phyloP scores from a whole-genome alignment of 805 yeast species.

The Nakazawaea ishiwadae region DNA sequence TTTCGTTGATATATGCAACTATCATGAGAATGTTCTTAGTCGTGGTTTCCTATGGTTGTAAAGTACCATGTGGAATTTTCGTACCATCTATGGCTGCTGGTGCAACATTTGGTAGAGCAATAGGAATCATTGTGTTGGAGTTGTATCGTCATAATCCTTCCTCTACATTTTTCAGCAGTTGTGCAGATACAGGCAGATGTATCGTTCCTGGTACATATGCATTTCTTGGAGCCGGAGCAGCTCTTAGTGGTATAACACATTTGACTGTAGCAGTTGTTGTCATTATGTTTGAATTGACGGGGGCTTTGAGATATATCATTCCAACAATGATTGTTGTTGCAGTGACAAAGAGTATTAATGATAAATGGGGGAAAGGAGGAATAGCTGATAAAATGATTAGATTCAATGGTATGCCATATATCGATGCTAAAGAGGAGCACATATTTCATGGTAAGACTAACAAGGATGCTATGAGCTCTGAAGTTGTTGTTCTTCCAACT shows the following conservation, averaged over 20 bases:
- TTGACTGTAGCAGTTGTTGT: constrained; percentile 90
- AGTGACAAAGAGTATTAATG: constrained; percentile 75
- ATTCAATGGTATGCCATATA: constrained; percentile 82
- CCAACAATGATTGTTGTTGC: constrained; percentile 98
- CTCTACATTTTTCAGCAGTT: constrained; percentile 28
- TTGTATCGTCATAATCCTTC: constrained; percentile 35
- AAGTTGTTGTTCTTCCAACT: constrained; percentile 33
- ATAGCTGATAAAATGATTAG: constrained; percentile 94
- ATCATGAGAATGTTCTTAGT: constrained; percentile 65
- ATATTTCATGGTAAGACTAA: constrained; percentile 41
- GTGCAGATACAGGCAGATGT: constrained; percentile 41
- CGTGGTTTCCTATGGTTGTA: constrained; percentile 83
- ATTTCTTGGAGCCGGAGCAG: constrained; percentile 93
- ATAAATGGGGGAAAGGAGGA: constrained; percentile 73
- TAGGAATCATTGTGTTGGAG: constrained; percentile 69
- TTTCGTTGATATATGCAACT: constrained; percentile 66
- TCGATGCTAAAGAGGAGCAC: constrained; percentile 68
- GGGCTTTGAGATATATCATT: constrained; percentile 84
- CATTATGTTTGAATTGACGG: constrained; percentile 94
- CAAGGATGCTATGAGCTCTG: constrained; percentile 58
- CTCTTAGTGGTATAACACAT: constrained; percentile 91
- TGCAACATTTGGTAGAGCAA: constrained; percentile 85
- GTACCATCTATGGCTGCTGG: constrained; percentile 98
- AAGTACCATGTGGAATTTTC: constrained; percentile 96
- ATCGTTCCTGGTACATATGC: constrained; percentile 95